These are phyloP conservation scores for Groenewaldozyma auringiensis DNA, from an alignment of 1,139 yeast species.

Conservation along the genomic window DNA sequence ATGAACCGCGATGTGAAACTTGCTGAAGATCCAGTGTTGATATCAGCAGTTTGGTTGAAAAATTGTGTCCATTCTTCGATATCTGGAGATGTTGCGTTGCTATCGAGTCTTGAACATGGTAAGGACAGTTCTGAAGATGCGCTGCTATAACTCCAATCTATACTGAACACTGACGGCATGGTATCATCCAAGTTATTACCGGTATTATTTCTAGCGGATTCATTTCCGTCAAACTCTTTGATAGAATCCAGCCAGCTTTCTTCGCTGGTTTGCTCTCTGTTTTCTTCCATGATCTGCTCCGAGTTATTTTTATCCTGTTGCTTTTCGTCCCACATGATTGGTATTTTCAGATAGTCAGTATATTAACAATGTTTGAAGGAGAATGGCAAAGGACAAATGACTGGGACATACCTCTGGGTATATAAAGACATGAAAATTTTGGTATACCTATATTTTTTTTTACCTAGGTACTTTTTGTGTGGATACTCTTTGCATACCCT, in stretches of 20 bases:
- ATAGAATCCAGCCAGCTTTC: not conserved
- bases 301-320: too few relatives aligned
- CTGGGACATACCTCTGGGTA: too few relatives aligned
- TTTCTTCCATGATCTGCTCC: not conserved
- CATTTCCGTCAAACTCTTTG: not conserved
- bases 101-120: not conserved
- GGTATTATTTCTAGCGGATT: not conserved
- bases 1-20: not conserved
- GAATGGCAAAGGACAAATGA: too few relatives aligned
- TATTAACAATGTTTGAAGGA: too few relatives aligned
- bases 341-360: too few relatives aligned
- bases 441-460: too few relatives aligned
- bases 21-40: not conserved
- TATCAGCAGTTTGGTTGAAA: not conserved
- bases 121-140: not conserved
- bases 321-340: not conserved
- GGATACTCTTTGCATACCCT: too few relatives aligned
- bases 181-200: not conserved
- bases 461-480: too few relatives aligned
- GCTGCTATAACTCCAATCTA: not conserved
- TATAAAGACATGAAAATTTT: too few relatives aligned
- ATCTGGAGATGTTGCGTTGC: not conserved
- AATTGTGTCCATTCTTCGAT: conserved; percentile 1
- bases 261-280: not conserved
- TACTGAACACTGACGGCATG: not conserved